These are phyloP conservation scores for Venturia nashicola DNA, from an alignment of 2,329 filamentous ascomycete genomes.

Conservation along the genomic window DNA sequence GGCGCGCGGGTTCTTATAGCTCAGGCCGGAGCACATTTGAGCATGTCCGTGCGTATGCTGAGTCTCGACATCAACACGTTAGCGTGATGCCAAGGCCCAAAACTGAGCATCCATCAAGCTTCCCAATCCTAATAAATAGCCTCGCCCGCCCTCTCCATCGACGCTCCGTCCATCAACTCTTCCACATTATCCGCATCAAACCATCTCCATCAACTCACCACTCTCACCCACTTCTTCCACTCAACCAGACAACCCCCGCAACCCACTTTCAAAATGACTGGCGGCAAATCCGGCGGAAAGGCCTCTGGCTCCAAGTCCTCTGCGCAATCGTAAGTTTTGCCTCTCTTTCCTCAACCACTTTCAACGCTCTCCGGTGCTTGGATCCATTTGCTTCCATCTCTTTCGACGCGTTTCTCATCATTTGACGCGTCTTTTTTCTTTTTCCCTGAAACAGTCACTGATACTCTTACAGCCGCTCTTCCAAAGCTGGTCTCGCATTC, in stretches of 20 bases:
- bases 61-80: conserved; percentile 1
- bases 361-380: background rate
- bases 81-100: background rate
- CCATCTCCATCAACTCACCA: conserved; percentile 14
- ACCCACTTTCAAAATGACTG: conserved; percentile 82
- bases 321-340: conserved; percentile 82
- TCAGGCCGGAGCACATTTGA: background rate
- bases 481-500: conserved; percentile 98
- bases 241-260: conserved; percentile 21
- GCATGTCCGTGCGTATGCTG: conserved; percentile 1
- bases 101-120: background rate
- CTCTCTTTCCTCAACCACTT: conserved; percentile 7
- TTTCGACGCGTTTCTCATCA: conserved; percentile 12
- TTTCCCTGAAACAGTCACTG: conserved; percentile 21
- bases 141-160: conserved; percentile 9
- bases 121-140: background rate
- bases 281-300: conserved; percentile 99
- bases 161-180: conserved; percentile 23
- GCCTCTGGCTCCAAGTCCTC: conserved; percentile 91
- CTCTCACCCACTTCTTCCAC: conserved; percentile 18
- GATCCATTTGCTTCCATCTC: conserved; percentile 9
- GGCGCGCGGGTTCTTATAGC: conserved; percentile 7
- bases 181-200: conserved; percentile 20
- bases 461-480: conserved; percentile 64
- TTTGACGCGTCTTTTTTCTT: conserved; percentile 16